Percentiles rank a stretch among this genome's conserved stretches.
These are phyloP conservation scores for Buxus sempervirens DNA, from an alignment of 164 flowering plant species.

Conservation along the genomic window DNA sequence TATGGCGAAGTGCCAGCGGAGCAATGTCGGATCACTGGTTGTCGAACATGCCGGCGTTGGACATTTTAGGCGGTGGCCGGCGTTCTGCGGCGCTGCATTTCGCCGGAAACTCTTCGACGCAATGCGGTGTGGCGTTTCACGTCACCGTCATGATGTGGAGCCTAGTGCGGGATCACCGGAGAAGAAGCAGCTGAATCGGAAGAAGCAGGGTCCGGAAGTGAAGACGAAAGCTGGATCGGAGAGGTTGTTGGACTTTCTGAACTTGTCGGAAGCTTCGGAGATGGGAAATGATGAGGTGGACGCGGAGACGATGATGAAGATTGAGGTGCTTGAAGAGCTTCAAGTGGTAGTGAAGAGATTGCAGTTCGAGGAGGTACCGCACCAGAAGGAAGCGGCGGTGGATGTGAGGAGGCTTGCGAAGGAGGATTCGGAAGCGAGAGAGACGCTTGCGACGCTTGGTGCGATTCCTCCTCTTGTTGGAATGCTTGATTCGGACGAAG, in stretches of 20 bases:
- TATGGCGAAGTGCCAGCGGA: not conserved
- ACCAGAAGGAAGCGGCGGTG: constrained; percentile 7
- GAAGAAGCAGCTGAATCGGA: not conserved
- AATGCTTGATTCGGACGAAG: constrained; percentile 11
- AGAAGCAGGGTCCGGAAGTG: not conserved
- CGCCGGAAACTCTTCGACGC: constrained; percentile 16
- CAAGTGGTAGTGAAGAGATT: constrained; percentile 11
- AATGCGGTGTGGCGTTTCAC: constrained; percentile 14
- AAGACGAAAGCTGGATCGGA: constrained; percentile 5
- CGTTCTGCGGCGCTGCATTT: constrained; percentile 10
- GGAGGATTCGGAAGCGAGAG: constrained; percentile 18
- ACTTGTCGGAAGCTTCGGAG: constrained; percentile 2
- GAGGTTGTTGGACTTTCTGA: constrained; percentile 15
- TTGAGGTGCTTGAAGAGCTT: constrained; percentile 12
- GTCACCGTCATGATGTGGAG: not conserved
- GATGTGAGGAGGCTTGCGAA: constrained; percentile 16
- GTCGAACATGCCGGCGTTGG: constrained; percentile 4
- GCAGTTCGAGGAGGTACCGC: constrained; percentile 1
- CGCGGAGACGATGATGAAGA: constrained; percentile 8
- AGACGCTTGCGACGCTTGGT: constrained; percentile 16
- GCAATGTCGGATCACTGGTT: not conserved
- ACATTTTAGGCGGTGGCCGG: not conserved
- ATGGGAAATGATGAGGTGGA: not conserved
- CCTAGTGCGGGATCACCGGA: not conserved
- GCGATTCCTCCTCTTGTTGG: constrained; percentile 23